Base-by-base conservation (phyloP, 1,139 yeast species). In the Pichia kudriavzevii region DNA sequence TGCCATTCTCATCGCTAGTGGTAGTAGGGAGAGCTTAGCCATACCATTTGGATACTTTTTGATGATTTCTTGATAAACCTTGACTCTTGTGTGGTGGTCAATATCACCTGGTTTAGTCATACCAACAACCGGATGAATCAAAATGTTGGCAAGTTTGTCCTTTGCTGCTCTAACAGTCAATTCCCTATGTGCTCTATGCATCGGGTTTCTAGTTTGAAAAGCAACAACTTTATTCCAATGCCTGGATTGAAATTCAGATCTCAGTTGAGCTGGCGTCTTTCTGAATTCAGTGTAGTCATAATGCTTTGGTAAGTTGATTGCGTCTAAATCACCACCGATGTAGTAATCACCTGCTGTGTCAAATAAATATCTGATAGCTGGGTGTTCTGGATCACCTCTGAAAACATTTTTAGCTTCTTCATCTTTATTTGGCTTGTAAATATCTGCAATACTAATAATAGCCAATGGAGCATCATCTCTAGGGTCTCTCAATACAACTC, bases 1-100 rank as follows among this genome's bases (percentile, higher is more conserved):
- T 43, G 94, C 96, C 97, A 88, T 88, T 70, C 97, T 79, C 97
- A 88, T 88, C 32, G 97, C 97, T 52, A 88, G 69, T 13, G 97
- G 97, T 55, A 88, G 69, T 47, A 88, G 67, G 10, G 96, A 80
- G 45, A 88, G 69, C 47, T 84, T 75, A 10, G 96, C 97, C 72
- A 88, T 79, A 39, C 95, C 95, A 43, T 79, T 81, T 39, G 97
- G 97, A 63, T 83, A 88, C 55, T 91, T 80, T 61, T 87, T 82
- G 60, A 88, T 74, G 50, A 88, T 78, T 51, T 91, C 93, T 62
- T 82, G 84, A 67, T 88, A 88, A 8, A 88, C 97, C 55, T 93
- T 82, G 41, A 88, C 96, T 63, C 97, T 78, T 35, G 97, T 88
- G 63, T 88, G 95, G 61, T 88, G 96, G 59, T 88, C 97, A 54